A percentile compares a stretch with the other conserved stretches of the same genome.
phyloP scores from a whole-genome alignment of 176 grass and related monocot genomes.

The Avena atlantica region DNA sequence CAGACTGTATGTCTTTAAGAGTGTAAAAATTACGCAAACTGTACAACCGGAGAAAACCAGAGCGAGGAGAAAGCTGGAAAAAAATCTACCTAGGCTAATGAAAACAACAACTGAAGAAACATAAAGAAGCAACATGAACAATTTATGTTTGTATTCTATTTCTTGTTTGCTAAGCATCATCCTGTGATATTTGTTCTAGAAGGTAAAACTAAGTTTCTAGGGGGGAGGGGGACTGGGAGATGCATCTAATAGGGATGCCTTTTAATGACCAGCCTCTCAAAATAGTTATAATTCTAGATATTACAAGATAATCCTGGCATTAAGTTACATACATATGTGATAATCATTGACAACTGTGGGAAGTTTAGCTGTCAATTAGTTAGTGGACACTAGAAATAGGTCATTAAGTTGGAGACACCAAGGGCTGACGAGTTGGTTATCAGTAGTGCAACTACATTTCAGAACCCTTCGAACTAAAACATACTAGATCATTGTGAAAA shows the following conservation, averaged over 20 bases:
- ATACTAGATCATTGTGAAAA: background rate
- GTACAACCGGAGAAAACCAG: background rate
- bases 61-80: background rate
- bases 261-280: background rate
- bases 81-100: background rate
- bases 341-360: background rate
- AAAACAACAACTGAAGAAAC: background rate
- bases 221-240: background rate
- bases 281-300: background rate
- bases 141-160: slow-evolving; percentile 9
- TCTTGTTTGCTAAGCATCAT: background rate
- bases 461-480: slow-evolving; percentile 5
- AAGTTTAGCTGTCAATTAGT: background rate
- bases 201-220: background rate
- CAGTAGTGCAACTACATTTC: background rate
- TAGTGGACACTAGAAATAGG: background rate
- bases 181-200: background rate
- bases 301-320: slow-evolving; percentile 12
- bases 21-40: background rate
- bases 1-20: background rate
- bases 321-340: background rate
- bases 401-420: background rate
- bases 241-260: background rate
- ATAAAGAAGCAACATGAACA: background rate
- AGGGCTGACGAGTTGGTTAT: background rate